Percentiles rank a stretch among this genome's conserved stretches.
Conservation (phyloP, 768 basidiomycete species). For the Suillus occidentalis region DNA sequence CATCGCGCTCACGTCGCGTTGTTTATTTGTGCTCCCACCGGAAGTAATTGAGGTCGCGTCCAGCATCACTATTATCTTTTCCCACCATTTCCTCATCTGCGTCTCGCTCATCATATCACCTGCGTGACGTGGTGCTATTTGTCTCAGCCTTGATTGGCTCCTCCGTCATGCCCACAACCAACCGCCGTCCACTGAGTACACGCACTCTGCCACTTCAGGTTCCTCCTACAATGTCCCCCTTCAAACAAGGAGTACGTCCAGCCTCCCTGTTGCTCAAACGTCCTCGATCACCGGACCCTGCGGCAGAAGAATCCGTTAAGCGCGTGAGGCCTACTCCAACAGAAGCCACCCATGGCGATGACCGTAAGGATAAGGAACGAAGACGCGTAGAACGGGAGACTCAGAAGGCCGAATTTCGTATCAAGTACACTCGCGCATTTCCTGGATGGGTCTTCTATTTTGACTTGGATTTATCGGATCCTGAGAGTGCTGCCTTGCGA, state of each 20-base stretch:
- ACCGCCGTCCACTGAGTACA: conserved; percentile 49
- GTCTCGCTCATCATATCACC: too few relatives aligned
- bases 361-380: conserved; percentile 47
- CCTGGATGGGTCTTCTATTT: conserved; percentile 85
- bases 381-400: conserved; percentile 52
- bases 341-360: conserved; percentile 33
- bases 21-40: conserved; percentile 3
- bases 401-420: conserved; percentile 68
- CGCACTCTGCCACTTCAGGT: conserved; percentile 38
- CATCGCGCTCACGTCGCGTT: neutral
- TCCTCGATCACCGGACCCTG: conserved; percentile 51
- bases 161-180: conserved; percentile 41
- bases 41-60: neutral
- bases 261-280: conserved; percentile 42
- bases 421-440: conserved; percentile 85
- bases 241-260: conserved; percentile 30
- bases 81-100: neutral
- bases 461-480: conserved; percentile 56
- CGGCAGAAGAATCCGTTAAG: conserved; percentile 41
- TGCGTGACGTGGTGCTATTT: neutral
- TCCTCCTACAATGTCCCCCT: conserved; percentile 34
- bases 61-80: neutral
- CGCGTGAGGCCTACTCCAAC: conserved; percentile 40
- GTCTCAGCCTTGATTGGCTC: neutral
- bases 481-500: conserved; percentile 35